Evolutionary conservation across 805 yeast genomes (phyloP).

Genomic region (Starmerella floris): DNA sequence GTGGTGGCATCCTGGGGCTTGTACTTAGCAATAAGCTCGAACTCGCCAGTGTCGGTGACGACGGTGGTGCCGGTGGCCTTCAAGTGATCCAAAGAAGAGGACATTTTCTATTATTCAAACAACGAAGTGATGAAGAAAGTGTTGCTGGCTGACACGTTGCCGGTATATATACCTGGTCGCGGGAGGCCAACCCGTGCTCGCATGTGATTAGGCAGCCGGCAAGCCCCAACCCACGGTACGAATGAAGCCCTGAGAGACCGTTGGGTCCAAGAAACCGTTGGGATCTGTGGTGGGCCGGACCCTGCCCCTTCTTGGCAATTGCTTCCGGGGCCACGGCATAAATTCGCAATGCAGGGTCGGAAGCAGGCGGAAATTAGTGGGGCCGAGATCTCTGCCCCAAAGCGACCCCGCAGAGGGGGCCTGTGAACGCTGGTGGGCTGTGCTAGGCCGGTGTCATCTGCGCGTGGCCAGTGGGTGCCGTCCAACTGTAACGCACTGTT

Average conservation of each 20-base stretch:
- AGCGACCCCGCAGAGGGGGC: too few relatives aligned
- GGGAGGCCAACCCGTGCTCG: not conserved
- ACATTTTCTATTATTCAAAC: constrained; percentile 6
- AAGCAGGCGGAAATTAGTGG: too few relatives aligned
- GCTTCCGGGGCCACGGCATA: too few relatives aligned
- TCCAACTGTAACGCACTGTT: too few relatives aligned
- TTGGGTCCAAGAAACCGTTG: not conserved
- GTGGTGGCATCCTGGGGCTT: constrained; percentile 99
- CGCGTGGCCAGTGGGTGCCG: too few relatives aligned
- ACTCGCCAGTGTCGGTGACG: constrained; percentile 98
- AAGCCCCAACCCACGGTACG: not conserved
- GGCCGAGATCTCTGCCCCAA: too few relatives aligned
- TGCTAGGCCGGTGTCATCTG: too few relatives aligned
- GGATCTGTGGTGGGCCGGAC: too few relatives aligned
- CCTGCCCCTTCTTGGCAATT: too few relatives aligned
- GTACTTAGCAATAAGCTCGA: constrained; percentile 90
- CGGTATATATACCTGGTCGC: constrained; percentile 1
- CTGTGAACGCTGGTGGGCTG: too few relatives aligned
- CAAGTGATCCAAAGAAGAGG: constrained; percentile 78
- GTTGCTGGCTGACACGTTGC: not conserved
- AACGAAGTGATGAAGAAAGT: not conserved
- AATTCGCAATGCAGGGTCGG: too few relatives aligned
- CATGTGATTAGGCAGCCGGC: constrained; percentile 4
- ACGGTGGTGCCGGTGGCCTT: constrained; percentile 92
- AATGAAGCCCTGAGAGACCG: not conserved